A percentile compares a stretch with the other conserved stretches of the same genome.
Evolutionary conservation across 768 basidiomycete genomes (phyloP).

Genomic region (Xerocomus potaroensis): DNA sequence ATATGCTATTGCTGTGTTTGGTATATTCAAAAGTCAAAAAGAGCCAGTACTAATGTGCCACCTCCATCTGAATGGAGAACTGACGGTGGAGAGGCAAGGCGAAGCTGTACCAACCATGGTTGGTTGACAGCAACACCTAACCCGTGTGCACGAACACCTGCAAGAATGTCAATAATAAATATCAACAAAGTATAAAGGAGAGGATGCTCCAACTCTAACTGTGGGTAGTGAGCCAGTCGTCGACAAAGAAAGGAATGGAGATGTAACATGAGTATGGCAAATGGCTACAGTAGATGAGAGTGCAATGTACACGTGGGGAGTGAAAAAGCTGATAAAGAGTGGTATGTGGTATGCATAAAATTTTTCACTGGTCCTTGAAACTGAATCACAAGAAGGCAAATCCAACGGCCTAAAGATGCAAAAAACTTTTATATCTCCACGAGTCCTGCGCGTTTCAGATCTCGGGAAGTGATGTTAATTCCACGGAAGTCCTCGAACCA

Average conservation of each 20-base stretch:
- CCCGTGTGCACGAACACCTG: not conserved
- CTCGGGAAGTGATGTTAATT: constrained; percentile 49
- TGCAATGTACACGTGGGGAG: constrained; percentile 29
- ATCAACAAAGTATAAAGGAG: constrained; percentile 8
- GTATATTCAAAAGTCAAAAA: not conserved
- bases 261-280: constrained; percentile 26
- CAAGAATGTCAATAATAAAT: no score
- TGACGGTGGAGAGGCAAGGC: constrained; percentile 3
- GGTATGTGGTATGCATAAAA: constrained; percentile 23
- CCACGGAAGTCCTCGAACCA: constrained; percentile 65
- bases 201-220: constrained; percentile 14
- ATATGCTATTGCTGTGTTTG: not conserved
- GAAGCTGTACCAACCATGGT: constrained; percentile 5
- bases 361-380: constrained; percentile 4
- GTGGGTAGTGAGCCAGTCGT: constrained; percentile 2
- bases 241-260: not conserved
- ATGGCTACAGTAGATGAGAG: constrained; percentile 29
- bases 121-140: constrained; percentile 3
- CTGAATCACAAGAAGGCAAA: not conserved
- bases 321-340: constrained; percentile 5
- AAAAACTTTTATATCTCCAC: constrained; percentile 7
- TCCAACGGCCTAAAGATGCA: not conserved
- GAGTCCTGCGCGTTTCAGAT: constrained; percentile 36
- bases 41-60: constrained; percentile 1
- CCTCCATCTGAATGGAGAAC: constrained; percentile 20